A percentile compares a stretch with the other conserved stretches of the same genome.
Evolutionary conservation across 495 filamentous ascomycete genomes (phyloP).

Genomic region (Pyrenula massariospora): DNA sequence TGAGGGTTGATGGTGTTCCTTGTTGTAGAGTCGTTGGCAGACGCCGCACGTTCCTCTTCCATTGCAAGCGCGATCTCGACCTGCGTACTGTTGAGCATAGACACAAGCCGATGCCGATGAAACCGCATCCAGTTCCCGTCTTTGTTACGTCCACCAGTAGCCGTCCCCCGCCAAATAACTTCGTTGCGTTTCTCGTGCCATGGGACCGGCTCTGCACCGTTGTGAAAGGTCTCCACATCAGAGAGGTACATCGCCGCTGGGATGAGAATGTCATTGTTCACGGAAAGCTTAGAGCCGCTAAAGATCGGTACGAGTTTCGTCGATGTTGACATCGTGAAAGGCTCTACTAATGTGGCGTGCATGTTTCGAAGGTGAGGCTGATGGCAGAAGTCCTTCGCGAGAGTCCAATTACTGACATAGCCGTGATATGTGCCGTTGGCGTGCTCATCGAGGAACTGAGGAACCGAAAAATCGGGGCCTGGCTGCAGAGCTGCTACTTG

Average conservation of each 20-base stretch:
- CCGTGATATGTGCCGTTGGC: slow-evolving; percentile 13
- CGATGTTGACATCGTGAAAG: slow-evolving; percentile 39
- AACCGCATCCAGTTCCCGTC: slow-evolving; percentile 47
- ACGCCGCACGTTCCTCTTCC: too few species aligned
- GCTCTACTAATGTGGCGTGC: slow-evolving; percentile 57
- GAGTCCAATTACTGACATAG: slow-evolving; percentile 46
- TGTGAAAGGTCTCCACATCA: slow-evolving; percentile 42
- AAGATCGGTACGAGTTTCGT: slow-evolving; percentile 53
- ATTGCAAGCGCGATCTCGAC: too few species aligned
- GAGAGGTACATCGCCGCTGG: slow-evolving; percentile 59
- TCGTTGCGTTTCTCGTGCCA: slow-evolving; percentile 43
- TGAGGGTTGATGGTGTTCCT: too few species aligned
- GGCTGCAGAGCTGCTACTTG: slow-evolving; percentile 29
- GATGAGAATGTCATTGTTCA: slow-evolving; percentile 65
- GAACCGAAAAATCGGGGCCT: neutral
- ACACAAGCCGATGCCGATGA: slow-evolving; percentile 53
- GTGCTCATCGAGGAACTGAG: neutral
- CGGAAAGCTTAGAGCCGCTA: slow-evolving; percentile 52
- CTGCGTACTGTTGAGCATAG: slow-evolving; percentile 52
- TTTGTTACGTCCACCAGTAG: slow-evolving; percentile 47
- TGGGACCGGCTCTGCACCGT: slow-evolving; percentile 24
- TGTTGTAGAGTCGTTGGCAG: too few species aligned
- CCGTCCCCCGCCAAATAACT: slow-evolving; percentile 53
- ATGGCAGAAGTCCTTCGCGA: slow-evolving; percentile 47
- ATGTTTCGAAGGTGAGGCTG: slow-evolving; percentile 41